phyloP scores from a whole-genome alignment of 2,329 filamentous ascomycete genomes.

The Iodosphaeria phyllophila region DNA sequence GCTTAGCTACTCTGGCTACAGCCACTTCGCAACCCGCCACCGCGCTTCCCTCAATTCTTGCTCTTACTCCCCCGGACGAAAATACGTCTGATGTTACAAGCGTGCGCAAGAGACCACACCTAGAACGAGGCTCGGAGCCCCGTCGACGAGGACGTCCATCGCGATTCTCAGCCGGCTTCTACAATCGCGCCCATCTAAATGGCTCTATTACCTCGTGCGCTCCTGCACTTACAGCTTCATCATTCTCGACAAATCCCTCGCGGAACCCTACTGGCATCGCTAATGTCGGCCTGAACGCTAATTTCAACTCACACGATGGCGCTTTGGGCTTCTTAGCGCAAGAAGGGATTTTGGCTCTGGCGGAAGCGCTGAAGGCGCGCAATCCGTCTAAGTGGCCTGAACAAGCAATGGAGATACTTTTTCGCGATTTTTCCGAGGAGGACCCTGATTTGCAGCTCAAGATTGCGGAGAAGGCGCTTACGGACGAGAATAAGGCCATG shows the following conservation, averaged over 20 bases:
- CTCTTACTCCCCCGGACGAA: slow-evolving; percentile 37
- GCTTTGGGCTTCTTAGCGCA: slow-evolving; percentile 8
- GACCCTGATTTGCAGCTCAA: slow-evolving; percentile 39
- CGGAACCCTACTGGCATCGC: slow-evolving; percentile 4
- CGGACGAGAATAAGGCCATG: slow-evolving; percentile 41
- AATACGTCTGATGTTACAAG: slow-evolving; percentile 23
- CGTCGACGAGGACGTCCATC: slow-evolving; percentile 15
- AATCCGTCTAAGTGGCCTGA: slow-evolving; percentile 30
- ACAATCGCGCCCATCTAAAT: slow-evolving; percentile 11
- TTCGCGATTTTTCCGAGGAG: slow-evolving; percentile 36
- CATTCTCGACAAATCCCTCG: slow-evolving; percentile 7
- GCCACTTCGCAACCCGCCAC: slow-evolving; percentile 20
- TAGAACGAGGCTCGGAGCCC: no score
- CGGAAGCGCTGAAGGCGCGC: slow-evolving; percentile 21
- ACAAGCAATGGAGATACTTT: slow-evolving; percentile 38
- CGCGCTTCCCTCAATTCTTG: slow-evolving; percentile 21
- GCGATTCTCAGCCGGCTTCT: slow-evolving; percentile 14
- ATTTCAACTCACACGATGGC: not conserved
- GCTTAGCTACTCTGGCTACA: no score
- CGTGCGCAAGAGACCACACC: slow-evolving; percentile 14
- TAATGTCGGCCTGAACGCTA: not conserved
- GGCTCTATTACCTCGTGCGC: not conserved
- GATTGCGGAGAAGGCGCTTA: slow-evolving; percentile 37
- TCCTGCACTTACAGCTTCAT: not conserved
- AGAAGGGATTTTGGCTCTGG: slow-evolving; percentile 17